Conservation (phyloP, 768 basidiomycete genomes). For the Cyathus striatus region DNA sequence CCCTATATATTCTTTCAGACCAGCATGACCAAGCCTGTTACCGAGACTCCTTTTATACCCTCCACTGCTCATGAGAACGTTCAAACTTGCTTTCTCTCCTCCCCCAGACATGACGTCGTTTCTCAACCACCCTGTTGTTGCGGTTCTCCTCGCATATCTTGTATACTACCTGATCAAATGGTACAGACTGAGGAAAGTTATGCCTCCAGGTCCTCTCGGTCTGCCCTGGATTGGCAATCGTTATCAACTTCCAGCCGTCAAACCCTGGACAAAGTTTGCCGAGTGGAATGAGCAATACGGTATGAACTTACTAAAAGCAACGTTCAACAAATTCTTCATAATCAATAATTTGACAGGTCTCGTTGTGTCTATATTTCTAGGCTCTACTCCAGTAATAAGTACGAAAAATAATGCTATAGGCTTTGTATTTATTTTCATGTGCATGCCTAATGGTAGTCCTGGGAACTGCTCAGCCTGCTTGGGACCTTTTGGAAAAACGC, state of each 20-base stretch:
- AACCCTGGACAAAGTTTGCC: constrained; percentile 45
- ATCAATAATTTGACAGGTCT: constrained; percentile 27
- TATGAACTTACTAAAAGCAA: constrained; percentile 8
- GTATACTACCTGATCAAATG: constrained; percentile 19
- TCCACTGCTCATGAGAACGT: no score
- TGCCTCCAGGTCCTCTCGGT: constrained; percentile 43
- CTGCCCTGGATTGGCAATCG: constrained; percentile 41
- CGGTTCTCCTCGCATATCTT: constrained; percentile 10
- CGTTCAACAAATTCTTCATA: background rate
- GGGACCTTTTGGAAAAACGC: constrained; percentile 43
- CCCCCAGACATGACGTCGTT: no score
- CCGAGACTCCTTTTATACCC: no score
- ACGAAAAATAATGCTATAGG: constrained; percentile 5
- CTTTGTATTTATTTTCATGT: background rate
- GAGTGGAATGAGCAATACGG: constrained; percentile 44
- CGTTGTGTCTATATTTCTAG: constrained; percentile 34
- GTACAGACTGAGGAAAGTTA: constrained; percentile 21
- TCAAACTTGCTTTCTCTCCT: no score
- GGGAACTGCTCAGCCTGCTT: constrained; percentile 39
- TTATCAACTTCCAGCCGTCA: constrained; percentile 35
- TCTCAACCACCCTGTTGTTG: constrained; percentile 4
- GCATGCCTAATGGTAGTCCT: constrained; percentile 21
- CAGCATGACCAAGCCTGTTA: no score
- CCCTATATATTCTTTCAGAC: no score
- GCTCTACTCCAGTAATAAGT: constrained; percentile 38